These are phyloP conservation scores for Apophysomyces sp. DNA, from an alignment of 371 early-diverging fungal genomes.

Conservation along the genomic window DNA sequence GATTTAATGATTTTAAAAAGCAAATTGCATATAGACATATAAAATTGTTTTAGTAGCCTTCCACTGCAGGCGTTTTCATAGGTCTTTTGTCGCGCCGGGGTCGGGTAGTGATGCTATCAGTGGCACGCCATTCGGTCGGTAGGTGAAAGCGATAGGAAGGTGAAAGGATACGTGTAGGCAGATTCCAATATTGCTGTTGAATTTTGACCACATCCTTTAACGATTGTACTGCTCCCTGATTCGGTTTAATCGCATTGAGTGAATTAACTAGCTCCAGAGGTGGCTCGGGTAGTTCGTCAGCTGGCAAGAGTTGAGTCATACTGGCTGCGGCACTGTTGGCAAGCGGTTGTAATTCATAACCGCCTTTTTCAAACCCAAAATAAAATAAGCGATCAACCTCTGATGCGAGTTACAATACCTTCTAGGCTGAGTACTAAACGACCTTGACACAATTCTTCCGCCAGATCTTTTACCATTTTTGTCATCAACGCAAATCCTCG, in stretches of 20 bases:
- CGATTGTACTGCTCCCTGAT: conserved; percentile 50
- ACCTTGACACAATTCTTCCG: conserved; percentile 51
- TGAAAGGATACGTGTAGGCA: conserved; percentile 39
- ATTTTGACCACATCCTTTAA: conserved; percentile 38
- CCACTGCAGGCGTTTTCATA: conserved; percentile 25
- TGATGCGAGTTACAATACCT: no score
- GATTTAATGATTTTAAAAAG: no score
- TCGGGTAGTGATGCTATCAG: conserved; percentile 51
- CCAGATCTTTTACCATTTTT: conserved; percentile 54
- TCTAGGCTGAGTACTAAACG: conserved; percentile 56
- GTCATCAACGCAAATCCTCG: conserved; percentile 58
- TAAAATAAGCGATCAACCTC: background rate
- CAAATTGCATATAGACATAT: background rate
- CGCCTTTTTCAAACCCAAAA: no score
- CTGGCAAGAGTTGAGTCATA: conserved; percentile 30
- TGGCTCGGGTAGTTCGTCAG: background rate
- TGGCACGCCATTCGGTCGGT: conserved; percentile 59
- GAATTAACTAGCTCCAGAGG: conserved; percentile 37
- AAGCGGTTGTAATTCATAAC: conserved; percentile 47
- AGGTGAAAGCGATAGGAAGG: conserved; percentile 50
- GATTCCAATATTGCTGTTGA: conserved; percentile 54
- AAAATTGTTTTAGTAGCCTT: conserved; percentile 24
- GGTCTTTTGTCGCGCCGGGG: conserved; percentile 45
- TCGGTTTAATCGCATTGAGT: conserved; percentile 54
- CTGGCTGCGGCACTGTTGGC: conserved; percentile 43